Evolutionary conservation across 1,284 basidiomycete genomes (phyloP), one percentile per base, ranked within the genome.

Genomic region (Marasmius sp.): DNA sequence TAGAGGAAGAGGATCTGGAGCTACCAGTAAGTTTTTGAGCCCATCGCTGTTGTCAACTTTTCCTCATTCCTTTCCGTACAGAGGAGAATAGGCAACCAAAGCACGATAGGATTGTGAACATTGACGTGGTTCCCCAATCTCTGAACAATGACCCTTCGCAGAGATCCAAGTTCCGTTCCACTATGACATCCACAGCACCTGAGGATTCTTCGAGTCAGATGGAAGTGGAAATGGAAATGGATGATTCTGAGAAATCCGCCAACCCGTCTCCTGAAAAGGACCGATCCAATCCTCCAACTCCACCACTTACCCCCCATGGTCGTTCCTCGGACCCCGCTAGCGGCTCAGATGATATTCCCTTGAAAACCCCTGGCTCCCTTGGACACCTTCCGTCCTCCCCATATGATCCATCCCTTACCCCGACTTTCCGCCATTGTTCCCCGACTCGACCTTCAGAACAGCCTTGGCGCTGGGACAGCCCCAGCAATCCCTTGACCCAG

Each of bases 391-490:
- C 86, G 8, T 78, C 84, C 64, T 89, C 89, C 1, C 89, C 89
- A 1, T 91, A 91, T 63, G 82, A 92, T 68, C 89, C 89, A 39
- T 79, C 83, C 10, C 74, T 82, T 37, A 91, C 89, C 0, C 89
- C 89, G 0, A 82, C 88, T 6, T 91, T 91, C 73, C 85, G 87
- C 48, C 89, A 91, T 69, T 90, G 88, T 7, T 86, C 89, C 11
- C 82, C 85, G 0, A 86, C 83, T 7, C 80, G 87, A 20, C 87
- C 88, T 7, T 87, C 85, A 18, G 85, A 89, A 65, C 88, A 90
- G 62, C 89, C 90, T 6, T 92, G 89, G 90, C 83, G 87, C 41
- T 91, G 85, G 70, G 84, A 86, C 16, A 89, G 87, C 67, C 87
- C 87, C 20, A 87, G 86, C 58, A 86, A 90, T 69, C 87, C 89